Evolutionary conservation across 1,139 yeast genomes (phyloP), one percentile per base, ranked within the genome.

Genomic region (Kodamaea plutei): DNA sequence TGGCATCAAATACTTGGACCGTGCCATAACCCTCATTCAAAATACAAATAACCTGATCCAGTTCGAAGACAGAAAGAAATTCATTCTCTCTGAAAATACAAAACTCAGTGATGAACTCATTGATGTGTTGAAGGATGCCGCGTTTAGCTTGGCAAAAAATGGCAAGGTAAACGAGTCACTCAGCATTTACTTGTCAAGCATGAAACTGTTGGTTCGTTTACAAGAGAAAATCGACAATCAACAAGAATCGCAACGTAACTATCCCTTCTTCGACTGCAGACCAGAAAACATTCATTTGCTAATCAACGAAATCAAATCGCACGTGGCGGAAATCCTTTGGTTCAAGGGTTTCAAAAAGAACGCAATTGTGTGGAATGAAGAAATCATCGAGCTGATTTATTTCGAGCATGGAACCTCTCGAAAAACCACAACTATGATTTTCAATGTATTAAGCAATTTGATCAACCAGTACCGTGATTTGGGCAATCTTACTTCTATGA

Each of bases 261-360:
- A 50, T 40, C 73, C 73, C 4, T 48, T 65, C 13, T 64, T 67
- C 44, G 48, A 67, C 41, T 61, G 68, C 41, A 54, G 52, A 25
- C 41, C 40, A n/a, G 50, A 49, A 12, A 64, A 64, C 35, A 31
- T 66, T 7, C 41, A 40, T 12, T 42, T 62, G 38, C 35, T 47
- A 15, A 51, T 52, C 13, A 61, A 62, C 27, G 69, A 63, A 29
- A 48, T 74, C 29, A 73, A 75, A 53, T 69, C 79, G 10, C 81
- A 80, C 49, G 59, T 82, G 12, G 68, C 83, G 35, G 89, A 82
- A 52, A 57, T 82, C 5, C 53, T 81, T 41, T 82, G 87, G 84
- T 71, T 69, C 5, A 63, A 71, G 37, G 78, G 79, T 1, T 56
- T 62, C 30, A 56, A 64, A 28, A 49, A 61, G 23, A 73, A 74